A percentile compares a stretch with the other conserved stretches of the same genome.
phyloP scores from a whole-genome alignment of 192 early-diverging fungal genomes.

The Allomyces javanicus region DNA sequence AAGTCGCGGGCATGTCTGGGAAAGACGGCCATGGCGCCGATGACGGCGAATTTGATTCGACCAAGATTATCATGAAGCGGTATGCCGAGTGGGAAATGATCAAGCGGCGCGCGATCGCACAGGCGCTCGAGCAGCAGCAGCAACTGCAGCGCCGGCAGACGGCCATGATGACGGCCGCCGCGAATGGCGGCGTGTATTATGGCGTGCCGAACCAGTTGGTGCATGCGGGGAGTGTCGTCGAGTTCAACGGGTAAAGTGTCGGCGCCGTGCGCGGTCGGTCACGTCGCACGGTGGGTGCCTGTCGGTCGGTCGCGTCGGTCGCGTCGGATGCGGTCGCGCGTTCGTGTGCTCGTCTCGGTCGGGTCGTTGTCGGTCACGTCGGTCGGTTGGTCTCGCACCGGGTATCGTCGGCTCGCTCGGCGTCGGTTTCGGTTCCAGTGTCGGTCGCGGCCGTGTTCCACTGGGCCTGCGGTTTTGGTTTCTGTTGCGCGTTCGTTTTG shows the following conservation, averaged over 20 bases:
- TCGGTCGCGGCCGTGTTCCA: no score
- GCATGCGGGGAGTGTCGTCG: not conserved
- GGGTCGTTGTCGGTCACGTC: no score
- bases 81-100: constrained; percentile 8
- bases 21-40: constrained; percentile 35
- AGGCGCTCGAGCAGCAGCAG: not conserved
- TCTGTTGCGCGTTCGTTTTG: no score
- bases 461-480: no score
- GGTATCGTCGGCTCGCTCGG: no score
- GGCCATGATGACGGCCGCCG: not conserved
- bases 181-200: not conserved
- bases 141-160: not conserved
- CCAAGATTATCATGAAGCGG: constrained; percentile 51
- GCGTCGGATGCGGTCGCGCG: no score
- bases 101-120: not conserved
- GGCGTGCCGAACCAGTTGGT: not conserved
- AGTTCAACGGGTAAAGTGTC: not conserved
- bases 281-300: no score
- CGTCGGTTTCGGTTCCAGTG: no score
- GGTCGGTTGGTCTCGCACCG: no score
- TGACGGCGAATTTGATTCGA: constrained; percentile 52
- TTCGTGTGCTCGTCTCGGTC: no score
- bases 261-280: no score
- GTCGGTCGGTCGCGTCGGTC: no score
- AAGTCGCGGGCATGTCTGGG: constrained; percentile 32